Evolutionary conservation across 768 basidiomycete genomes (phyloP), one percentile per base, ranked within the genome.

Genomic region (Harrya chromipes): DNA sequence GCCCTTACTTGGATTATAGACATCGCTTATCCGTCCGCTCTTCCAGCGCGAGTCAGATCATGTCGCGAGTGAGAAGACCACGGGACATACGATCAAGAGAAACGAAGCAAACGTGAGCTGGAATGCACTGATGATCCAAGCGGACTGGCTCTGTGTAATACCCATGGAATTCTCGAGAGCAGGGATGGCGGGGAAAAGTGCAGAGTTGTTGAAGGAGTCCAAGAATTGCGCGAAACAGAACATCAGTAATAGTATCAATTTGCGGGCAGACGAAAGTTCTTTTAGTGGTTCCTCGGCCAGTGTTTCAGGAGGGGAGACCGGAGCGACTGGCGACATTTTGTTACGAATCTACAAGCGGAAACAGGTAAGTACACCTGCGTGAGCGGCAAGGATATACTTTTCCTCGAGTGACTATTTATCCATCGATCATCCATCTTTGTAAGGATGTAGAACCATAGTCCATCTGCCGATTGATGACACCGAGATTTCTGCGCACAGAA

Each of bases 101-200:
- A 77, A 69, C 1, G 76, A 65, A 13, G 77, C 72, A 58, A 76
- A 78, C 2, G 76, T 77, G 24, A 78, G 61, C 39, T 75, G 72
- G 52, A 69, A 76, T n/a, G 72, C 74, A 39, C 72, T 70, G 21
- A 74, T 57, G 8, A 76, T 46, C 76, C 77, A 78, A 34, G 67
- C 65, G 3, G 61, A 65, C 40, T 71, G 62, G 42, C 60, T 47
- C 27, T 63, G 43, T 61, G 55, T n/a, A 51, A 58, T 34, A 68
- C 65, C 29, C 13, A 46, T n/a, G 24, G 41, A 45, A 29, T 23
- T 12, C 34, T 63, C 55, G 26, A 75, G 61, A 19, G 59, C 56
- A 16, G 73, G 72, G 29, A 75, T 66, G 10, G 69, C 72, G 12
- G 71, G 60, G 38, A 73, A 68, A 17, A 72, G 62, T 19, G 72